Percentiles rank a stretch among this genome's conserved stretches.
phyloP scores from a whole-genome alignment of 129 eudicot genomes.

The Gnaphalium uliginosum region DNA sequence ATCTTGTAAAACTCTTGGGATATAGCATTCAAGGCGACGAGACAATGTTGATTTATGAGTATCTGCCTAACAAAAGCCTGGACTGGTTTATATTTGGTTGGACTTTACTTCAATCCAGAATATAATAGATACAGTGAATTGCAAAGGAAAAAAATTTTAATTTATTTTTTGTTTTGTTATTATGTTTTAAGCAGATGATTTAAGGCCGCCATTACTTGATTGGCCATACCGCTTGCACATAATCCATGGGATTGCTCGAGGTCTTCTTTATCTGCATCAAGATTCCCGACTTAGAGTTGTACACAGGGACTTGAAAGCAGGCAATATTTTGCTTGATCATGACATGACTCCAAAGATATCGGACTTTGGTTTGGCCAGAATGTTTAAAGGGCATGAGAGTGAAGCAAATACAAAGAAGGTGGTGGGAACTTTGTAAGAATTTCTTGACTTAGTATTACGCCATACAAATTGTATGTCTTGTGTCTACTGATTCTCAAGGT shows the following conservation, averaged over 20 bases:
- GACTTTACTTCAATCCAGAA: too few relatives aligned
- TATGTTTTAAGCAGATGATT: too few relatives aligned
- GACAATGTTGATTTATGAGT: too few relatives aligned
- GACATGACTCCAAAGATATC: conserved; percentile 35
- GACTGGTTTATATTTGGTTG: too few relatives aligned
- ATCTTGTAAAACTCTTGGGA: too few relatives aligned
- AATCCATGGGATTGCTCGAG: conserved; percentile 40
- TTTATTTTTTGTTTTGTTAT: too few relatives aligned
- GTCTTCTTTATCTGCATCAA: conserved; percentile 43
- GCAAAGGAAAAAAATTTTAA: too few relatives aligned
- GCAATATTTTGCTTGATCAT: conserved; percentile 23
- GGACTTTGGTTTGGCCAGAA: conserved; percentile 42
- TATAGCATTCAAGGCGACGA: too few relatives aligned
- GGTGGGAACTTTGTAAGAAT: conserved; percentile 41
- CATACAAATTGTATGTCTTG: too few relatives aligned
- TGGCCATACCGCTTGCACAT: conserved; percentile 33
- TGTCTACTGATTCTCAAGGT: neutral
- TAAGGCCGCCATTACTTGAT: conserved; percentile 21
- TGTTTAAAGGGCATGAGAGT: conserved; percentile 32
- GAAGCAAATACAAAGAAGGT: conserved; percentile 34
- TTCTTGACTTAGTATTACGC: neutral
- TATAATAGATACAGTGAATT: too few relatives aligned
- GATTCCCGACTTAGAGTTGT: conserved; percentile 33
- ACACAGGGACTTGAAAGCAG: conserved; percentile 23
- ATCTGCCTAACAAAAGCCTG: too few relatives aligned